Base-by-base conservation (phyloP, 1,139 yeast species). In the Sugiyamaella neomexicana region DNA sequence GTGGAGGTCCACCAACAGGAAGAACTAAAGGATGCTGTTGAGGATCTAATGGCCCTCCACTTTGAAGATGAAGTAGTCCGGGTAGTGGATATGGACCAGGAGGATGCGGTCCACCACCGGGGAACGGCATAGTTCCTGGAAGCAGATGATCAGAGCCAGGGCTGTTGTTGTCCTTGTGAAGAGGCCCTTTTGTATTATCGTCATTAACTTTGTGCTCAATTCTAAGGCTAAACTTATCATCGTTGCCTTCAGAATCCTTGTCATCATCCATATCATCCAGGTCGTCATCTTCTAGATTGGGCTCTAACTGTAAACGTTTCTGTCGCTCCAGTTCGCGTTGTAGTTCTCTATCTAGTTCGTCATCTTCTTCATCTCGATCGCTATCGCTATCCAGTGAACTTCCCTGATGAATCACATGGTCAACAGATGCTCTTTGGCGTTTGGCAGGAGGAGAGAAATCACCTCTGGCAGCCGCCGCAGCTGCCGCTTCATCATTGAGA, bases 401-500 rank as follows among this genome's bases (percentile, higher is more conserved):
- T 20, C 25, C 5, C 5, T 20, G 25, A 5, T 20, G 25, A 20
- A 20, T 5, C 25, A 20, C 25, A 20, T 20, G 25, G 13, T 20
- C 17, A 12, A 29, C n/a, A 10, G 50, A 46, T 34, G 16, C 27
- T 15, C 50, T 23, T 34, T 13, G 38, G 5, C 50, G 40, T 16
- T 46, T 46, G 16, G 31, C 10, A 25, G 50, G 43, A 13, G 17
- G 34, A 16, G 36, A 25, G 16, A 13, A 10, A 25, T 46, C 50
- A 38, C 50, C 43, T 38, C 43, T 37, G 16, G 40, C 50, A 44
- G 50, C 50, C 10, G 50, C 50, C n/a, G 50, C 50, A 27, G 49
- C 49, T n/a, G 50, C 50, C 7, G 50, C 50, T 34, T 46, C 50
- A 13, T 62, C 65, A 50, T 63, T 63, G 39, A 63, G 57, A 29